Evolutionary conservation across 2,329 filamentous ascomycete genomes (phyloP), one percentile per base, ranked within the genome.

Genomic region (Pseudogymnoascus sp.): DNA sequence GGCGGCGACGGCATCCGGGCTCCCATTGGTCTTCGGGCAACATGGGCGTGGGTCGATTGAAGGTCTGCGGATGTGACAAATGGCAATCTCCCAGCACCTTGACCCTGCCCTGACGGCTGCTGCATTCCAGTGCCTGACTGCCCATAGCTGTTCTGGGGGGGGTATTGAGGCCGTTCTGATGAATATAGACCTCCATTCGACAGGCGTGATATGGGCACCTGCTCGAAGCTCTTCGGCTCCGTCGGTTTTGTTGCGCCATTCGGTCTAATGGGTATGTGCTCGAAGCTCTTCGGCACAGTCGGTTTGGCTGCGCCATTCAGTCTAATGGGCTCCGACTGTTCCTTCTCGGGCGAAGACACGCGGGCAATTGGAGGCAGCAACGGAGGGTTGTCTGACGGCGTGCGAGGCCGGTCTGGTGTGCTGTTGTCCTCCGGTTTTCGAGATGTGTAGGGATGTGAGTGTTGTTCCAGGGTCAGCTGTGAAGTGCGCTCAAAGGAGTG

Each of bases 291-390:
- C 23, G 51, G 28, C 5, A 34, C 28, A 6, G 28, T 57, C 16
- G 10, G 51, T 34, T 14, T 57, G 16, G 28, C 5, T 57, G 11
- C 61, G 19, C 67, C 68, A 43, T 57, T 51, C 51, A 45, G 39
- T 34, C 31, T 65, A n/a, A 66, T 54, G 28, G 64, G 54, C 7
- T 60, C 37, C 4, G 45, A 31, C n/a, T 16, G 25, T 23, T 66
- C 66, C 36, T 65, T 67, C 6, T 69, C 69, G 14, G 66, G 66
- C 13, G 70, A 74, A 21, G 76, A 72, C 13, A 79, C 70, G 28
- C 75, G 71, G 36, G 75, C 70, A 39, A 78, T 75, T 34, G 74
- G 75, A 34, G 76, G 75, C 31, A 85, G 74, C 3, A 75, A 77
- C 6, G 81, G 81, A 63, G 83, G 78, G 36, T 78, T 70, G 5